Percentiles rank a stretch among this genome's conserved stretches.
Evolutionary conservation across 2,329 filamentous ascomycete genomes (phyloP).

Genomic region (Daldinia sp.): DNA sequence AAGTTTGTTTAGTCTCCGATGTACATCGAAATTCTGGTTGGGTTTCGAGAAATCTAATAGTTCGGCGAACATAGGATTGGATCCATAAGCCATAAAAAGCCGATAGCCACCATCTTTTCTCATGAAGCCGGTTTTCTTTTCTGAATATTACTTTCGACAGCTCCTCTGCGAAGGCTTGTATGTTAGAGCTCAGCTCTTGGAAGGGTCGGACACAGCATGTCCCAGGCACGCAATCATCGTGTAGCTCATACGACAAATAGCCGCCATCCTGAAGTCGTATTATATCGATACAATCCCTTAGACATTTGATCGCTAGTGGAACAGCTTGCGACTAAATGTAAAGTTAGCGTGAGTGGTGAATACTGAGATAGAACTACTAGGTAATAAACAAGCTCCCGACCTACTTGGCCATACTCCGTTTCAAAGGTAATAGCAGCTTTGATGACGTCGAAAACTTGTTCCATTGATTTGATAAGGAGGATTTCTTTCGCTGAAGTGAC

Average conservation of each 20-base stretch:
- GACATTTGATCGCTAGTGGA: slow-evolving; percentile 33
- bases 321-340: slow-evolving; percentile 29
- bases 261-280: slow-evolving; percentile 32
- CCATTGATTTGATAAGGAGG: slow-evolving; percentile 22
- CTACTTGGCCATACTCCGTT: slow-evolving; percentile 39
- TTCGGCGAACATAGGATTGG: slow-evolving; percentile 39
- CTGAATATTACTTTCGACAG: slow-evolving; percentile 40
- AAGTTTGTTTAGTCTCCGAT: slow-evolving; percentile 18
- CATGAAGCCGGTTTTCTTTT: slow-evolving; percentile 39
- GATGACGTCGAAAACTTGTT: slow-evolving; percentile 36
- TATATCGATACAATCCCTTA: slow-evolving; percentile 40
- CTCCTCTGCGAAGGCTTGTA: slow-evolving; percentile 35
- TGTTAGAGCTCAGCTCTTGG: slow-evolving; percentile 30
- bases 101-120: slow-evolving; percentile 43
- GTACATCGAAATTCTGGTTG: slow-evolving; percentile 21
- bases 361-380: not conserved
- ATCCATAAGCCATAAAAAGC: slow-evolving; percentile 42
- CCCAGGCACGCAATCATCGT: slow-evolving; percentile 24
- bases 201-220: slow-evolving; percentile 33
- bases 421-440: slow-evolving; percentile 40
- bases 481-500: slow-evolving; percentile 25
- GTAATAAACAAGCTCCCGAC: slow-evolving; percentile 6
- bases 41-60: slow-evolving; percentile 28
- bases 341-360: not conserved
- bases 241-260: slow-evolving; percentile 22